These are phyloP conservation scores for Geotrichum klebahnii DNA, from an alignment of 1,139 yeast genomes.

Conservation along the genomic window DNA sequence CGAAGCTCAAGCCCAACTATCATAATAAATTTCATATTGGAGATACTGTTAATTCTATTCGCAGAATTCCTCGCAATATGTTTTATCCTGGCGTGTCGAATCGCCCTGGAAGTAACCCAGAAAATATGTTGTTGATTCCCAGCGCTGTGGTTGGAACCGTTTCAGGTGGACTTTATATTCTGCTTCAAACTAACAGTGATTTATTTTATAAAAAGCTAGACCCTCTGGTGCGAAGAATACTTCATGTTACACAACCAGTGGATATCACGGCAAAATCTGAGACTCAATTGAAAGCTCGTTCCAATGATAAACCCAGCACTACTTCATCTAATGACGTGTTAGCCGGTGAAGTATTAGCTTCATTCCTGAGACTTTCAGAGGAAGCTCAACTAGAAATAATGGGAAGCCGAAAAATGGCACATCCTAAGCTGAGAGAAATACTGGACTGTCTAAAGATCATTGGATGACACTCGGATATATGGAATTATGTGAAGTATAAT, in stretches of 20 bases:
- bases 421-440: neutral
- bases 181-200: neutral
- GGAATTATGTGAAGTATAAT: no score
- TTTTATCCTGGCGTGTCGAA: neutral
- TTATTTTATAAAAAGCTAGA: no score
- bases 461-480: no score
- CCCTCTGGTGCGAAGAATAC: neutral
- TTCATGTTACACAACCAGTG: neutral
- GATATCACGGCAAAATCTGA: neutral
- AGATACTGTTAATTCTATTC: constrained; percentile 3
- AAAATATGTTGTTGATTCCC: neutral
- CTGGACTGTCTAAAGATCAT: neutral
- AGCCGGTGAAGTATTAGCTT: constrained; percentile 1
- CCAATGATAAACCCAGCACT: neutral
- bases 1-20: neutral
- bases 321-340: neutral
- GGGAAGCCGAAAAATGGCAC: neutral
- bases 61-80: neutral
- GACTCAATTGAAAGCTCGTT: neutral
- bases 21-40: neutral
- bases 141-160: constrained; percentile 3
- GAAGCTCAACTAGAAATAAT: neutral
- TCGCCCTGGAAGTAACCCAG: neutral
- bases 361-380: neutral
- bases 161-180: constrained; percentile 7